phyloP scores from a whole-genome alignment of 1,284 basidiomycete genomes.

The Waitea zeae region DNA sequence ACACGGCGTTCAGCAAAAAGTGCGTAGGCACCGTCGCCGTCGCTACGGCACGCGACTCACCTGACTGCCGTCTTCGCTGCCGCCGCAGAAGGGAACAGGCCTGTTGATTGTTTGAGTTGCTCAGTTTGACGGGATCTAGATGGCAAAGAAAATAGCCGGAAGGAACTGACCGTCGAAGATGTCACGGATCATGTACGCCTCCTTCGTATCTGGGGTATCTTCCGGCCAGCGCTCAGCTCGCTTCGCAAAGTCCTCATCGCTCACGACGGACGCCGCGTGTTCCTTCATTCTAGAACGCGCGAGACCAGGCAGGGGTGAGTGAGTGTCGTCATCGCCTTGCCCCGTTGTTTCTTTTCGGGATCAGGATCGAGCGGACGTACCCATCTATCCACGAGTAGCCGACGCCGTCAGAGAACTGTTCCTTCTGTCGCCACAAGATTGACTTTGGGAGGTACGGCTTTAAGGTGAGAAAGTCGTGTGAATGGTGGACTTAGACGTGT shows the following conservation, averaged over 20 bases:
- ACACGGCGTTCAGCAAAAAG: too few relatives aligned
- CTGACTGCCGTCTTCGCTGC: constrained; percentile 89
- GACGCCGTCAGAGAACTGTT: constrained; percentile 98
- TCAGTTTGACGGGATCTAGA: too few relatives aligned
- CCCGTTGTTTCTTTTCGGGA: too few relatives aligned
- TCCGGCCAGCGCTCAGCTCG: constrained; percentile 64
- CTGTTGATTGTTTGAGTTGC: constrained; percentile 16
- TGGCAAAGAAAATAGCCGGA: constrained; percentile 5
- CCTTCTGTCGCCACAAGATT: constrained; percentile 98
- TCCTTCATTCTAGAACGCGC: constrained; percentile 68
- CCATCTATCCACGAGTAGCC: constrained; percentile 99
- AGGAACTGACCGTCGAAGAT: constrained; percentile 63
- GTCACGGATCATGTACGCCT: constrained; percentile 91
- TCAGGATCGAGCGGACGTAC: constrained; percentile 22
- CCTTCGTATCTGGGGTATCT: constrained; percentile 91
- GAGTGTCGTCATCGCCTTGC: background rate
- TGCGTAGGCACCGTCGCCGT: constrained; percentile 1
- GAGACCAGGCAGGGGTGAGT: constrained; percentile 1
- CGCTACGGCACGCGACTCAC: constrained; percentile 24
- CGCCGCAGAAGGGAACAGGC: constrained; percentile 68
- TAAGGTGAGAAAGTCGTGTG: constrained; percentile 2
- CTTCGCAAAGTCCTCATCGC: constrained; percentile 72
- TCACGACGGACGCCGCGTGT: constrained; percentile 59
- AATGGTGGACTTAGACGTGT: background rate
- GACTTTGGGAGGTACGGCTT: constrained; percentile 88